Evolutionary conservation across 192 early-diverging fungal genomes (phyloP), one percentile per base, ranked within the genome.

Genomic region (Mortierella claussenii): DNA sequence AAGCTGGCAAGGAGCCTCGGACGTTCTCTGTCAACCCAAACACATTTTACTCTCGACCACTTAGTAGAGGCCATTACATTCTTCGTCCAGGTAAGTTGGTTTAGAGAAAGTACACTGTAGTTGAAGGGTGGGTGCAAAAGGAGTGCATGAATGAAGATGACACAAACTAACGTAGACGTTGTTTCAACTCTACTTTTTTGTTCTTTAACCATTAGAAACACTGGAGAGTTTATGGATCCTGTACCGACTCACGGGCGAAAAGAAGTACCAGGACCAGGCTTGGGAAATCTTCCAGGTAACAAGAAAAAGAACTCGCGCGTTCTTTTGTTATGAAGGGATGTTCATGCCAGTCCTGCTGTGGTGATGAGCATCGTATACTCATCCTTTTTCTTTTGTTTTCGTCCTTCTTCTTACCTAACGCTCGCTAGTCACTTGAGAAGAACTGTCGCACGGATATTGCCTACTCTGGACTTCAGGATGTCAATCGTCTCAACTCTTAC

Each of bases 221-320:
- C 56, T 93, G 23, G 92, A 93, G 63, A 89, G 87, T 37, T 60
- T 92, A 20, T 93, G 89, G 69, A 83, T 88, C 60, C 83, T 92
- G 76, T 92, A 91, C 62, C 84, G 90, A 24, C 65, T 87, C n/a
- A 93, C 92, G 6, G 88, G 89, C 1, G 83, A 93, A 47, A 78
- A 73, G 1, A 55, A 55, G 17, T 92, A 93, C 34, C 86, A 86
- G 42, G 89, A 91, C 42, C 83, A 86, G 50, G 90, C 85, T 32
- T 93, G 92, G 92, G 64, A 88, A 31, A 88, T 92, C 63, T 89
- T 85, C 79, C 49, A 57, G 71, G 80, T 81, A 74, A n/a, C n/a
- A n/a, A n/a, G n/a, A n/a, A n/a, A n/a, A 10, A 15, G 45, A 4
- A 21, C 15, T 4, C 45, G 15, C 15, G 4, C 15, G 7, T 46